Conservation (phyloP, 1,139 yeast species). For the Oligophagozyma castellii region DNA sequence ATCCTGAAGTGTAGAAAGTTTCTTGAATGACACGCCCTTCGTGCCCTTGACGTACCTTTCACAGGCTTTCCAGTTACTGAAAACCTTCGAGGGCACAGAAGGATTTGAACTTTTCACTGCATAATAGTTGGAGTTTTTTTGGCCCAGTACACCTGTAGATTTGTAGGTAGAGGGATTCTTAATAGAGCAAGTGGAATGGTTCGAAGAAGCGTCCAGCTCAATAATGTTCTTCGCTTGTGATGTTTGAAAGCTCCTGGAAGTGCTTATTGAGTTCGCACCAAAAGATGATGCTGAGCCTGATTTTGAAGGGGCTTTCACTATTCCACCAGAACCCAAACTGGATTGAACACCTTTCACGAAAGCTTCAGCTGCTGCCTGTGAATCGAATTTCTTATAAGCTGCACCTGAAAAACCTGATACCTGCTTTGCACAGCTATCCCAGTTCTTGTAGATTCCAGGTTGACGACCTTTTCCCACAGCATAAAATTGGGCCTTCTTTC, state of each 20-base stretch:
- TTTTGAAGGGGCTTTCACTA: too few relatives aligned
- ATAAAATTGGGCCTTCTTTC: constrained; percentile 28
- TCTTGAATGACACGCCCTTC: constrained; percentile 34
- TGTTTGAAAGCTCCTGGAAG: too few relatives aligned
- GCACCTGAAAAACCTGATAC: constrained; percentile 45
- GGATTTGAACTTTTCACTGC: constrained; percentile 32
- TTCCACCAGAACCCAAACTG: too few relatives aligned
- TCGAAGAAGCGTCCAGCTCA: not conserved
- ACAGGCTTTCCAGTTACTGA: constrained; percentile 34
- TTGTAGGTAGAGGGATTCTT: not conserved
- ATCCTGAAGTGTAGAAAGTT: constrained; percentile 27
- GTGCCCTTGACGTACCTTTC: constrained; percentile 31
- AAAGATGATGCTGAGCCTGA: too few relatives aligned
- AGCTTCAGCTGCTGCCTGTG: constrained; percentile 32
- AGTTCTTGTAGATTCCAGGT: constrained; percentile 37
- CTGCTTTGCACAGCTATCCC: constrained; percentile 37
- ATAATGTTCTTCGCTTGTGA: too few relatives aligned
- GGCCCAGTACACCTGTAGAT: not conserved
- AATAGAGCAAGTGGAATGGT: too few relatives aligned
- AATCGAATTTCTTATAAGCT: constrained; percentile 37
- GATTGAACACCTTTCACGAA: constrained; percentile 17
- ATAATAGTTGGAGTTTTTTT: constrained; percentile 8
- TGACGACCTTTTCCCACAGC: constrained; percentile 48
- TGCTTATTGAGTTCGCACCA: too few relatives aligned
- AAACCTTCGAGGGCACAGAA: constrained; percentile 25